Evolutionary conservation across 805 yeast species (phyloP).

Genomic region (Wickerhamomyces sydowiorum): DNA sequence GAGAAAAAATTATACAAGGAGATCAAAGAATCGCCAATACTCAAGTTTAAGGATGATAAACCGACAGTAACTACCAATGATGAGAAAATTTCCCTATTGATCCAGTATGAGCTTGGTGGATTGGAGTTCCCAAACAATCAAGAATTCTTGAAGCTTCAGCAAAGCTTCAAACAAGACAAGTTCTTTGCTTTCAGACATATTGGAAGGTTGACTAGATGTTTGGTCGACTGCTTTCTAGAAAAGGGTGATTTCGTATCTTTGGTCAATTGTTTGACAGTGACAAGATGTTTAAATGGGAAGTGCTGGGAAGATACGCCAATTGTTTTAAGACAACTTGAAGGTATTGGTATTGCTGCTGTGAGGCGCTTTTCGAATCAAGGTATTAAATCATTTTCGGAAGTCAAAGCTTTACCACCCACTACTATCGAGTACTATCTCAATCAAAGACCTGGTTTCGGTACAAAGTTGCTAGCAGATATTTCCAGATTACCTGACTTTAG

Average conservation of each 20-base stretch:
- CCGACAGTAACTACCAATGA: slow-evolving; percentile 19
- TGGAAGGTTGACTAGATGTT: slow-evolving; percentile 36
- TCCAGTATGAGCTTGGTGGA: slow-evolving; percentile 48
- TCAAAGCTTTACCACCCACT: slow-evolving; percentile 22
- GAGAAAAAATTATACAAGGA: slow-evolving; percentile 41
- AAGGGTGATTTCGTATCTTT: slow-evolving; percentile 38
- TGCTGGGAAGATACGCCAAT: slow-evolving; percentile 47
- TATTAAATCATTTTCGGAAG: slow-evolving; percentile 27
- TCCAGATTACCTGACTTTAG: slow-evolving; percentile 31
- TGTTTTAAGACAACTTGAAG: slow-evolving; percentile 42
- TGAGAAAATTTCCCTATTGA: slow-evolving; percentile 36
- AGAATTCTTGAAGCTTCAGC: slow-evolving; percentile 33
- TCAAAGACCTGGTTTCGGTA: slow-evolving; percentile 35
- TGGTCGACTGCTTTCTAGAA: slow-evolving; percentile 36
- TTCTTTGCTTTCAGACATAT: slow-evolving; percentile 35
- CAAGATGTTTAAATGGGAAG: slow-evolving; percentile 35
- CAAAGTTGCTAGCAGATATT: slow-evolving; percentile 29
- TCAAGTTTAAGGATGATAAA: slow-evolving; percentile 29
- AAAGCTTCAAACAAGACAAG: slow-evolving; percentile 39
- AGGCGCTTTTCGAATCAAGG: slow-evolving; percentile 31
- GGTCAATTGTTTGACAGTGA: slow-evolving; percentile 29
- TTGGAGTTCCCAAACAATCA: slow-evolving; percentile 38
- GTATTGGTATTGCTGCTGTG: slow-evolving; percentile 37
- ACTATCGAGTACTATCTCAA: slow-evolving; percentile 37
- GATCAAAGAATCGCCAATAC: slow-evolving; percentile 33